Evolutionary conservation across 2,329 filamentous ascomycete genomes (phyloP), one percentile per base, ranked within the genome.

Genomic region (Dothidotthia symphoricarpi): DNA sequence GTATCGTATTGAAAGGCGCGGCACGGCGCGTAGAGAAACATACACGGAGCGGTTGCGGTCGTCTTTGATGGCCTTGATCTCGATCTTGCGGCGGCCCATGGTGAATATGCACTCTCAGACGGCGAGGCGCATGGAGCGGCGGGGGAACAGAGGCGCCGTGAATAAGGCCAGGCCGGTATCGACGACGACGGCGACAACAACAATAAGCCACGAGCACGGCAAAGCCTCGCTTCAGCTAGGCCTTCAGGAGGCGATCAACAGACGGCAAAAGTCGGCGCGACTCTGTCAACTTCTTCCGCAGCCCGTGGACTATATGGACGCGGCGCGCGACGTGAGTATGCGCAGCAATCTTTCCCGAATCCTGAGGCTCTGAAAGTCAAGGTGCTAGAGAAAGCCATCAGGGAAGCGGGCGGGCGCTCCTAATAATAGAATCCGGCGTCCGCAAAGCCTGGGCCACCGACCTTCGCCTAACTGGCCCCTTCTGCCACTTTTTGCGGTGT

Each of bases 41-140:
- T 88, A 96, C 90, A 96, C 90, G 61, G 90, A 95, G 67, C 90
- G 88, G 67, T 96, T 96, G 62, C 90, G 83, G 71, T 96, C 90
- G 82, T 96, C 90, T 73, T 95, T 96, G 78, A 97, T 97, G 57
- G 91, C 88, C 74, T 96, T 96, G 77, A 98, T 97, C 76, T 97
- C 93, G 67, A 98, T 98, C 82, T 98, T 98, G 79, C 93, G 83
- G 70, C 93, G 85, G 69, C 93, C 93, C 93, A 98, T 98, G 45
- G 41, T 64, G 51, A 35, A 46, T 34, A 43, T 28, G 34, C 28
- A 33, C 22, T 32, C 19, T 51, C 43, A 60, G 49, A 44, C 36
- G 56, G 49, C 50, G 51, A 53, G 25, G 60, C 53, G 53, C 59
- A 65, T 64, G 40, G 57, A 52, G 43, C 39, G 37, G 38, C 34